A percentile compares a stretch with the other conserved stretches of the same genome.
phyloP scores from a whole-genome alignment of 1,284 basidiomycete species.

The Cerioporus squamosus region DNA sequence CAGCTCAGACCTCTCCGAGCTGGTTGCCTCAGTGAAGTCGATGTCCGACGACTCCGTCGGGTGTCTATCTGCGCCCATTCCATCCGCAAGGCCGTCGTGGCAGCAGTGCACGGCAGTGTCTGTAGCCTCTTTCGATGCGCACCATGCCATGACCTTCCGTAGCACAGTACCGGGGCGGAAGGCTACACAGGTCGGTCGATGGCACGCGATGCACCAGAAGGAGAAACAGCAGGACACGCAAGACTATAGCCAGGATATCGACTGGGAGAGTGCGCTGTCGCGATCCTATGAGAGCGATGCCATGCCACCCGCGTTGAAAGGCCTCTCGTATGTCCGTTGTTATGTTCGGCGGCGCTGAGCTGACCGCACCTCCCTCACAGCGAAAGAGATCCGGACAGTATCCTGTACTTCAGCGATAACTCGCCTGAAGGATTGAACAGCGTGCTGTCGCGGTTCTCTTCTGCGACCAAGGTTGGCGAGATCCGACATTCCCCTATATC shows the following conservation, averaged over 20 bases:
- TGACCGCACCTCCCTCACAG: conserved; percentile 25
- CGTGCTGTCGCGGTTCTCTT: conserved; percentile 51
- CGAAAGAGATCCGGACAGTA: conserved; percentile 44
- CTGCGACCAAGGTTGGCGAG: conserved; percentile 53
- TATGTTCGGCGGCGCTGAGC: background rate
- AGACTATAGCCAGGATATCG: conserved; percentile 25
- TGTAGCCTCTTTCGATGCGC: conserved; percentile 50
- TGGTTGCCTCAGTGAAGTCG: conserved; percentile 48
- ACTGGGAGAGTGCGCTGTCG: conserved; percentile 61
- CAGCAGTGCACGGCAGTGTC: conserved; percentile 50
- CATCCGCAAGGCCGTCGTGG: conserved; percentile 17
- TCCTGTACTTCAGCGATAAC: conserved; percentile 69
- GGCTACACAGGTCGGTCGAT: conserved; percentile 67
- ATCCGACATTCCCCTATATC: background rate
- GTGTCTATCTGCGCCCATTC: conserved; percentile 59
- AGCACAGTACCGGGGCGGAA: conserved; percentile 62
- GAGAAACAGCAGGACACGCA: conserved; percentile 7
- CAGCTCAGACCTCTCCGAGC: conserved; percentile 45
- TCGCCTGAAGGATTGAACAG: conserved; percentile 64
- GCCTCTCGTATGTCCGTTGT: conserved; percentile 39
- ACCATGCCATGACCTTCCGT: conserved; percentile 49
- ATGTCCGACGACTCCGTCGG: conserved; percentile 52
- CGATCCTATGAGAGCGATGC: conserved; percentile 28
- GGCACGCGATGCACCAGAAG: conserved; percentile 54
- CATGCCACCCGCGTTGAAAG: conserved; percentile 43